Conservation (phyloP, 495 filamentous ascomycete genomes). For the Podospora anserina region DNA sequence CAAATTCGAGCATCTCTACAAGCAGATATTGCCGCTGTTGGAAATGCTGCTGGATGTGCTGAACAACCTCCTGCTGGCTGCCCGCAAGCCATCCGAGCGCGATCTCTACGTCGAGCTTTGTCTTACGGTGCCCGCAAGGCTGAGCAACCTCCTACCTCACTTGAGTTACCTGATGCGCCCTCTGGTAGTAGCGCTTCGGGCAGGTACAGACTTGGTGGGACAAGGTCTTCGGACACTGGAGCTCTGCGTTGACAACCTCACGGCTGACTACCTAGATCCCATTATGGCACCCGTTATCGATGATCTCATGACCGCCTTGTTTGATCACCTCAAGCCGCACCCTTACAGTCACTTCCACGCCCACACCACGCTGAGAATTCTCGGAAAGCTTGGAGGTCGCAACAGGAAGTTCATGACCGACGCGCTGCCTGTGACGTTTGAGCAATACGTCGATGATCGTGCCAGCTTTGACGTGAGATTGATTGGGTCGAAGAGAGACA, state of each 20-base stretch:
- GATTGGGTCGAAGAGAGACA: conserved; percentile 79
- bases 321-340: conserved; percentile 86
- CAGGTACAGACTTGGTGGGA: conserved; percentile 87
- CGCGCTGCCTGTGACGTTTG: conserved; percentile 73
- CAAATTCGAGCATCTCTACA: conserved; percentile 95
- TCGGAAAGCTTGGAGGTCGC: conserved; percentile 93
- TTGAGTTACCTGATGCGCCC: conserved; percentile 96
- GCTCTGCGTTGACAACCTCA: conserved; percentile 96
- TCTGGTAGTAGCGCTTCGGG: conserved; percentile 86
- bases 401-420: conserved; percentile 93
- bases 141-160: conserved; percentile 96
- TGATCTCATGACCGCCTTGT: conserved; percentile 93
- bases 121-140: conserved; percentile 87
- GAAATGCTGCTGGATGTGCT: conserved; percentile 97
- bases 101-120: conserved; percentile 97
- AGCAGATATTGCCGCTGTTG: conserved; percentile 90
- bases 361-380: conserved; percentile 96
- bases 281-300: conserved; percentile 99
- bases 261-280: conserved; percentile 94
- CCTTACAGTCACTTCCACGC: conserved; percentile 96
- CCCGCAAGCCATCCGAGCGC: conserved; percentile 81
- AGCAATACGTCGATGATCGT: conserved; percentile 79
- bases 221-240: conserved; percentile 93
- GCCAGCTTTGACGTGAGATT: conserved; percentile 84
- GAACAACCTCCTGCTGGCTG: conserved; percentile 86